Base-by-base conservation (phyloP, 2,329 filamentous ascomycete species). In the Orbilia javanica region DNA sequence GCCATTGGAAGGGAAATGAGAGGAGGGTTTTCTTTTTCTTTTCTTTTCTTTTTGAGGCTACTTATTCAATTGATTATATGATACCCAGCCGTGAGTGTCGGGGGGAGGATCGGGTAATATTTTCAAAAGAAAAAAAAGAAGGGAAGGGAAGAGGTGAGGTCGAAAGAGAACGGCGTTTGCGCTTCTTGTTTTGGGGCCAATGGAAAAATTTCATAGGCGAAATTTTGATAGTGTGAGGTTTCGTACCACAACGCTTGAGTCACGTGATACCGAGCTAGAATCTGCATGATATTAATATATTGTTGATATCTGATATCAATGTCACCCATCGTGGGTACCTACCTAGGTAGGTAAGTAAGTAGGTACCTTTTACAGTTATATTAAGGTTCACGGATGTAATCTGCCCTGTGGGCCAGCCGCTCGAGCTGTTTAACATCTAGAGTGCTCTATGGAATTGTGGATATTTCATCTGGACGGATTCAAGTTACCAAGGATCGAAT, bases 1-100 rank as follows among this genome's bases (percentile, higher is more conserved):
- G 81, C 81, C 81, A 82, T 82, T 80, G 71, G 34, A 10, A 7
- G 13, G 4, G 4, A 79, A 74, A 60, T n/a, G 36, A 66, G 46
- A 36, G 48, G 71, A 57, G 65, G 42, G 48, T 29, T 46, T 60
- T 18, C 31, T 46, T 22, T 7, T 55, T 36, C 20, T 20, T 2
- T 2, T 50, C 22, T 10, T 15, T 50, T 3, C 22, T 36, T 36
- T n/a, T n/a, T n/a, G n/a, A n/a, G n/a, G n/a, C n/a, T 50, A 25
- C 18, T 4, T 44, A 44, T 20, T 20, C 20, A 50, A 50, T 34
- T 6, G 15, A 57, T 57, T 13, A n/a, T 34, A 7, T 22, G 62
- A 22, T 36, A 31, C 52, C 52, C 52, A 13, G 52, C 52, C 52
- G 42, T 52, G 36, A 25, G 20, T 46, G 42, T 53, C 39, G 22